Evolutionary conservation across 1,139 yeast genomes (phyloP).

Genomic region (Debaryomyces sp.): DNA sequence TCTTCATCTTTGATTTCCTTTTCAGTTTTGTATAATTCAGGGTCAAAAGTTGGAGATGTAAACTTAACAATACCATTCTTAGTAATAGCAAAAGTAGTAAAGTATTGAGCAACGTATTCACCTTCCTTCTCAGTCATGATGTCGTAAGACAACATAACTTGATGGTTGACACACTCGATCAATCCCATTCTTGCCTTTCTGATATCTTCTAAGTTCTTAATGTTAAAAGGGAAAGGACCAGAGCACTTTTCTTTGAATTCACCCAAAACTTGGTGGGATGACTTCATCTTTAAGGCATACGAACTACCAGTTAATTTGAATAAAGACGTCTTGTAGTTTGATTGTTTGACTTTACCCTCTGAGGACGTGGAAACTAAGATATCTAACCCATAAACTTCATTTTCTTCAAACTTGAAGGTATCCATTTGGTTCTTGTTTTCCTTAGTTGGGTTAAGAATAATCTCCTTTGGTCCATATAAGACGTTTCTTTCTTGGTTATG

Average conservation of each 20-base stretch:
- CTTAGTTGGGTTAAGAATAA: constrained; percentile 75
- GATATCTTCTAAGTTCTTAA: constrained; percentile 68
- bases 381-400: constrained; percentile 80
- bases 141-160: constrained; percentile 70
- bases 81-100: constrained; percentile 77
- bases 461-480: constrained; percentile 75
- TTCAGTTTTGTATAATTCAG: constrained; percentile 54
- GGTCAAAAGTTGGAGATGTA: constrained; percentile 61
- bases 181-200: constrained; percentile 77
- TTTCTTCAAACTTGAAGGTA: constrained; percentile 68
- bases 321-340: constrained; percentile 67
- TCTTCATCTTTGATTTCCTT: constrained; percentile 60
- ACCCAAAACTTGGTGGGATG: constrained; percentile 68
- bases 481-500: constrained; percentile 73
- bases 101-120: constrained; percentile 70
- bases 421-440: constrained; percentile 66
- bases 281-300: constrained; percentile 71
- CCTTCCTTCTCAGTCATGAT: constrained; percentile 71
- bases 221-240: constrained; percentile 73
- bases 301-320: constrained; percentile 73
- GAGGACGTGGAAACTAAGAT: constrained; percentile 67
- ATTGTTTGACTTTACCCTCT: constrained; percentile 68
- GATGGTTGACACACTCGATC: constrained; percentile 72
- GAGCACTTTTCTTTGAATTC: constrained; percentile 66
- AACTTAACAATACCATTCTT: constrained; percentile 71